These are phyloP conservation scores for Diaporthe capsici DNA, from an alignment of 2,329 filamentous ascomycete species.

Conservation along the genomic window DNA sequence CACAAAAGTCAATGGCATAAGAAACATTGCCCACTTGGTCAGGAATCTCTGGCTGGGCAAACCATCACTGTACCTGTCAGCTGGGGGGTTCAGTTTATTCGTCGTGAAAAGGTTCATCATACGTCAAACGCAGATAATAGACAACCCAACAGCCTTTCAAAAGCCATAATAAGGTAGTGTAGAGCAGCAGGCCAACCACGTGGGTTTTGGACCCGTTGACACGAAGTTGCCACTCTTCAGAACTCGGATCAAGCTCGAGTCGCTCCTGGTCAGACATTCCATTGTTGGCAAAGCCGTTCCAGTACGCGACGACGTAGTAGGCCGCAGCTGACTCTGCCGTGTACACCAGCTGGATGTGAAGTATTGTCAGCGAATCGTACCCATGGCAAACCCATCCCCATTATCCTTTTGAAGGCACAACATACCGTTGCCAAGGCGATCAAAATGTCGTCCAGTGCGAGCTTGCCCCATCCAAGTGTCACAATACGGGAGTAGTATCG, in stretches of 20 bases:
- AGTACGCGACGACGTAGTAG: conserved; percentile 46
- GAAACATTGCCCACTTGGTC: conserved; percentile 57
- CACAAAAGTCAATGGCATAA: conserved; percentile 60
- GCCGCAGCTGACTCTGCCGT: conserved; percentile 47
- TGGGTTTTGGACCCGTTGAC: conserved; percentile 68
- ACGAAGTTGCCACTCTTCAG: conserved; percentile 57
- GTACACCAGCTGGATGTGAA: conserved; percentile 42
- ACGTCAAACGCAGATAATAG: conserved; percentile 67
- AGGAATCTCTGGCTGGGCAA: conserved; percentile 54
- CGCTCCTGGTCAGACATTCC: conserved; percentile 64
- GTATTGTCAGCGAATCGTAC: background rate
- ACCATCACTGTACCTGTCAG: conserved; percentile 52
- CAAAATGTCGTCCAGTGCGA: conserved; percentile 46
- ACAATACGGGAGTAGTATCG: conserved; percentile 45
- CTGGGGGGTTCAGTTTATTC: fast-evolving
- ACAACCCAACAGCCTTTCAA: conserved; percentile 66
- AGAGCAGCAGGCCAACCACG: conserved; percentile 65
- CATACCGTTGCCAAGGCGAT: conserved; percentile 46
- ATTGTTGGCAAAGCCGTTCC: conserved; percentile 50
- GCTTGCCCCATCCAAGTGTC: conserved; percentile 42
- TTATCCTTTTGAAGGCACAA: background rate
- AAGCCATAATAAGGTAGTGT: conserved; percentile 64
- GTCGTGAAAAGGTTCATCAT: conserved; percentile 40
- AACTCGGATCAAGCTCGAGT: conserved; percentile 54
- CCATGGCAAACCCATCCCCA: background rate